Base-by-base conservation (phyloP, 1,284 basidiomycete species). In the Coniferiporia weirii region DNA sequence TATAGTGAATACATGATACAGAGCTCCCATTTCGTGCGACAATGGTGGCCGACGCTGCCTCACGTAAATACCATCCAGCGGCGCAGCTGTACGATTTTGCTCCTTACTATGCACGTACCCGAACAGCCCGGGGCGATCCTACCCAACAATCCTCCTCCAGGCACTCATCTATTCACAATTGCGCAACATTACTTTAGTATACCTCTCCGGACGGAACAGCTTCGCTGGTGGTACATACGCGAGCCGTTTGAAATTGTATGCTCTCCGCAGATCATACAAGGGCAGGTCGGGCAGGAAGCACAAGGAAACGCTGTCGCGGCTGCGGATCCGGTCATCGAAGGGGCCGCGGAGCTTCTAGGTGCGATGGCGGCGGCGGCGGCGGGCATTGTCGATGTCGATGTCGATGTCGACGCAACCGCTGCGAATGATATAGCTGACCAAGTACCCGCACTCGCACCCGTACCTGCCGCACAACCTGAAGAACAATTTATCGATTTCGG, bases 121-220 rank as follows among this genome's bases (percentile, higher is more conserved):
- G 69, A 73, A 2, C 82, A 73, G 77, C 44, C 50, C 27, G 43
- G 27, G 20, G 53, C 19, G 1, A 17, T 32, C 13, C 56, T 51
- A 10, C 22, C 22, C 17, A 52, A 61, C 22, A 44, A 55, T 27
- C 51, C 54, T 22, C 60, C 60, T 2, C 54, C 61, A 19, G 61
- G 61, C 19, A 59, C 57, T 4, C 57, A 59, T 22, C 61, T 62
- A 7, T 88, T 83, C 65, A 82, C 87, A n/a, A 76, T 89, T 10
- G 83, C 83, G 1, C 86, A 89, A 64, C 87, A 89, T 68, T 89
- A 89, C 68, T 88, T 89, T 69, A 75, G 78, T 13, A 84, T 88
- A 0, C 86, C 87, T 13, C 65, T 73, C 49, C 59, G 52, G 15
- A 62, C 48, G 35, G 54, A 56, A n/a, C 49, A 49, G 13, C 54